Evolutionary conservation across 225 moss, liverwort and hornwort genomes (phyloP).

Genomic region (Pseudoscleropodium purum): DNA sequence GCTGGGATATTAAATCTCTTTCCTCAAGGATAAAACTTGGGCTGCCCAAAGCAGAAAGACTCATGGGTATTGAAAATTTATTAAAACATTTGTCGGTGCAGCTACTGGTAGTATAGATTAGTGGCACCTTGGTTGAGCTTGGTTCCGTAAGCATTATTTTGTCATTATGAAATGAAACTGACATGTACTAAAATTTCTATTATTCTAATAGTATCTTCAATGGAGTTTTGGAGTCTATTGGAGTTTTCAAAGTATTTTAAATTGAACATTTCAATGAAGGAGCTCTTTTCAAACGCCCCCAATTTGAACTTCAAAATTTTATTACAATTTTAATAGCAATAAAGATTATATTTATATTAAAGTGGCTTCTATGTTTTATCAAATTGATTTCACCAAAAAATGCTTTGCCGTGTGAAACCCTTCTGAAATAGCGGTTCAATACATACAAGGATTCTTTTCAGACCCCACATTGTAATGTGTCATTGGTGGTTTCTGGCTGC

Average conservation of each 20-base stretch:
- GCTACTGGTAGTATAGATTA: not conserved
- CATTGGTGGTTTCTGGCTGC: not conserved
- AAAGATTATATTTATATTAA: not conserved
- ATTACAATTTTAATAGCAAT: not conserved
- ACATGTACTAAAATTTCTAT: not conserved
- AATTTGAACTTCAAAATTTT: not conserved
- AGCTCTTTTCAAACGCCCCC: not conserved
- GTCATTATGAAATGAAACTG: not conserved
- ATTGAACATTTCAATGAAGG: not conserved
- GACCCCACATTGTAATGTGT: not conserved
- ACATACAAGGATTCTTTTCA: not conserved
- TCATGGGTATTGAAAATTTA: not conserved
- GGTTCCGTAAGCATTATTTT: not conserved
- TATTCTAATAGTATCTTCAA: not conserved
- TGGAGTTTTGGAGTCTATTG: not conserved
- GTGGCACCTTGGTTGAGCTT: not conserved
- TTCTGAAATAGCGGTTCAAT: not conserved
- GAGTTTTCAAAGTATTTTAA: not conserved
- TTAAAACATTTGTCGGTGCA: rapidly evolving
- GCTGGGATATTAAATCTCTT: not conserved
- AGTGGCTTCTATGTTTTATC: not conserved
- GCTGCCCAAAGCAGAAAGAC: not conserved
- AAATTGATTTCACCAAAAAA: not conserved
- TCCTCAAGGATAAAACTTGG: not conserved
- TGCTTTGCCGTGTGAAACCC: not conserved